Conservation (phyloP, 2,329 filamentous ascomycete genomes). For the Sporothrix brunneoviolacea region DNA sequence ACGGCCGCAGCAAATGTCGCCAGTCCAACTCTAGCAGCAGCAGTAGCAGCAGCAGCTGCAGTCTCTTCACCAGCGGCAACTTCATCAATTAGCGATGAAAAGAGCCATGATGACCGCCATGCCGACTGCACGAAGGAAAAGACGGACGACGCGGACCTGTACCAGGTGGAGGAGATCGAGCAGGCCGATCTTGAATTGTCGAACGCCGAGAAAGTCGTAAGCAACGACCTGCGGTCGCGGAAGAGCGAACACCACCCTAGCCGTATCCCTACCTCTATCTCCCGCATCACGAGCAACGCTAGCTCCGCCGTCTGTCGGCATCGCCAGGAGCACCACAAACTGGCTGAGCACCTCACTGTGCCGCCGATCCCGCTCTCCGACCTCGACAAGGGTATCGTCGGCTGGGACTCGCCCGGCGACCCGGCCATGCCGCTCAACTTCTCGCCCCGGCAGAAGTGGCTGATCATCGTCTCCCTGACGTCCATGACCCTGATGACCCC, state of each 20-base stretch:
- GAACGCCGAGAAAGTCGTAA: neutral
- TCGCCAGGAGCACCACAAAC: neutral
- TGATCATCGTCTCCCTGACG: conserved; percentile 48
- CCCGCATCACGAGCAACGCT: conserved; percentile 17
- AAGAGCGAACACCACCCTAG: neutral
- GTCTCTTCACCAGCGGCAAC: neutral
- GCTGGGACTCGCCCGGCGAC: conserved; percentile 54
- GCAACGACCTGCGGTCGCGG: neutral
- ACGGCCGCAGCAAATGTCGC: neutral
- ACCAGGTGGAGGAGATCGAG: neutral
- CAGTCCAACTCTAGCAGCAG: no score
- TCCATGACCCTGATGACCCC: conserved; percentile 60
- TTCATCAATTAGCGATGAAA: no score
- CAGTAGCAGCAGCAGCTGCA: no score
- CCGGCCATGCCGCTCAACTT: conserved; percentile 55
- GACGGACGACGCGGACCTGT: neutral
- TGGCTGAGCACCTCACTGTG: neutral
- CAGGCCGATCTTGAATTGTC: neutral
- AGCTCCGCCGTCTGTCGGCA: conserved; percentile 8
- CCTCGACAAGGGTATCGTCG: conserved; percentile 47
- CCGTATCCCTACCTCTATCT: conserved; percentile 10
- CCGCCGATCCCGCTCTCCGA: conserved; percentile 39
- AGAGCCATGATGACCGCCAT: neutral
- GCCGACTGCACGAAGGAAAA: neutral
- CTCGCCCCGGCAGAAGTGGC: conserved; percentile 48